These are phyloP conservation scores for Ophiocordyceps camponoti-rufipedis DNA, from an alignment of 2,329 filamentous ascomycete genomes.

Conservation along the genomic window DNA sequence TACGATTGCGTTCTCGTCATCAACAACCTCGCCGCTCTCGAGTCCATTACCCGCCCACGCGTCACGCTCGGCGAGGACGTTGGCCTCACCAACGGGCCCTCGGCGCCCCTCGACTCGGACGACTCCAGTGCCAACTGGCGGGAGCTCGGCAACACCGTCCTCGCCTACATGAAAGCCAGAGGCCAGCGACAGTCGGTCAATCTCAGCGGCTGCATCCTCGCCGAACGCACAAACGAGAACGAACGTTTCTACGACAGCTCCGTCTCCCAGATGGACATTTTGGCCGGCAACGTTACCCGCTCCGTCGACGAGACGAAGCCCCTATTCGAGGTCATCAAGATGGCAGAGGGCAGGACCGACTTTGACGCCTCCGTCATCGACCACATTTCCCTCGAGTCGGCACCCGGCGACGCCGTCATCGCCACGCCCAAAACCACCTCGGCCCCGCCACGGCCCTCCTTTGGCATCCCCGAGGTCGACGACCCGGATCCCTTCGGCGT, in stretches of 20 bases:
- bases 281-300: constrained; percentile 21
- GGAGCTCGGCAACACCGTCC: constrained; percentile 40
- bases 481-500: constrained; percentile 91
- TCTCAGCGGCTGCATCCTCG: constrained; percentile 63
- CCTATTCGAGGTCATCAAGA: constrained; percentile 68
- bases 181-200: constrained; percentile 66
- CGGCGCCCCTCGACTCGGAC: constrained; percentile 29
- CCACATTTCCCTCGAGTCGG: constrained; percentile 42
- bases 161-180: constrained; percentile 66
- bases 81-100: constrained; percentile 42
- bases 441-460: constrained; percentile 28
- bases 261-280: constrained; percentile 50
- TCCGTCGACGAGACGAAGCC: constrained; percentile 35
- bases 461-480: constrained; percentile 61
- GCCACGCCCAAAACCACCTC: constrained; percentile 23
- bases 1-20: constrained; percentile 64
- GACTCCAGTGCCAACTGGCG: constrained; percentile 21
- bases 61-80: constrained; percentile 52
- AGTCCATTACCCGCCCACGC: constrained; percentile 48
- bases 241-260: constrained; percentile 64
- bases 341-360: constrained; percentile 67
- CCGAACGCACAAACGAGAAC: constrained; percentile 52
- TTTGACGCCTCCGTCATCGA: constrained; percentile 52
- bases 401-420: constrained; percentile 56
- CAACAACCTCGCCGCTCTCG: constrained; percentile 47